Evolutionary conservation across 1,139 yeast species (phyloP).

Genomic region (Candida dubliniensis): DNA sequence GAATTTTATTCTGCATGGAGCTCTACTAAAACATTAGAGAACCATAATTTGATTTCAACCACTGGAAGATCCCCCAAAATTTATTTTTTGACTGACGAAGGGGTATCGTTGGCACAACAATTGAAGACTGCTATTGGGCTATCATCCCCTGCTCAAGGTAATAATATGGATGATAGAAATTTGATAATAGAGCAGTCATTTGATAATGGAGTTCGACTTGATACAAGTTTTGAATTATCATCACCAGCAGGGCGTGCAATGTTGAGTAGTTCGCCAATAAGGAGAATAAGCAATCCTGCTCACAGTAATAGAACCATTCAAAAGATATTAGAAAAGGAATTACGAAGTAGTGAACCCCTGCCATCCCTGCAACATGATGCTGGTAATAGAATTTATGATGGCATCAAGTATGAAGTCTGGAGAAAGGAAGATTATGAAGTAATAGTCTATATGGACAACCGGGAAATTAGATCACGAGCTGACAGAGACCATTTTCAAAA

Average conservation of each 20-base stretch:
- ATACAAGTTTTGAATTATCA: conserved; percentile 15
- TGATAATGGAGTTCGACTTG: conserved; percentile 36
- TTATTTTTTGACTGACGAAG: conserved; percentile 73
- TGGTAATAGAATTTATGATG: conserved; percentile 20
- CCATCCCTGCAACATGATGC: conserved; percentile 23
- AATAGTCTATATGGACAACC: conserved; percentile 68
- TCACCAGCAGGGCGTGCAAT: conserved; percentile 5
- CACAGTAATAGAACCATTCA: conserved; percentile 7
- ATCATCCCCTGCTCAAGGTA: conserved; percentile 25
- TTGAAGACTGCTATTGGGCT: conserved; percentile 50
- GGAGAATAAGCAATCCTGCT: conserved; percentile 7
- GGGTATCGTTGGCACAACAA: conserved; percentile 60
- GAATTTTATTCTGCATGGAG: conserved; percentile 81
- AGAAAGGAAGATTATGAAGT: conserved; percentile 50
- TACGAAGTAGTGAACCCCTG: background rate
- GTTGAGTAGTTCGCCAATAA: conserved; percentile 6
- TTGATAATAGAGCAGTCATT: conserved; percentile 25
- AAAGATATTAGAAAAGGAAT: conserved; percentile 2
- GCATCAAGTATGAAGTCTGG: conserved; percentile 41
- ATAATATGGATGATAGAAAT: conserved; percentile 1
- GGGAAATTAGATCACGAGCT: conserved; percentile 66
- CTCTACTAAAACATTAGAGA: conserved; percentile 61
- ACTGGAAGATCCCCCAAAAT: conserved; percentile 58
- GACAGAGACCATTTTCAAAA: conserved; percentile 66
- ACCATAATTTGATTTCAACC: conserved; percentile 58